Base-by-base conservation (phyloP, 352 stramenopile species). In the Phytophthora pistaciae region DNA sequence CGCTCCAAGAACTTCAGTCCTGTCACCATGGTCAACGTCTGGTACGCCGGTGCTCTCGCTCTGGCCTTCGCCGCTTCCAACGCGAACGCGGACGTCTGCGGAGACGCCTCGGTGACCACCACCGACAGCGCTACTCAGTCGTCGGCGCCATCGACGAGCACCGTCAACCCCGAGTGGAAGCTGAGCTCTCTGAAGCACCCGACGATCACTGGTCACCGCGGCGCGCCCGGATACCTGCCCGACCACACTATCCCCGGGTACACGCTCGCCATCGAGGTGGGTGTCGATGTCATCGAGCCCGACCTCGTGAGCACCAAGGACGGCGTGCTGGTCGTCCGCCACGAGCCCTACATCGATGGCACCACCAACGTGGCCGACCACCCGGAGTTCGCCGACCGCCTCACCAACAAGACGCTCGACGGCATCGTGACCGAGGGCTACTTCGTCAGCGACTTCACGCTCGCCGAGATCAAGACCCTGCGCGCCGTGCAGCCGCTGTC, bases 201-300 rank as follows among this genome's bases (percentile, higher is more conserved):
- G 8, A 79, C 86, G 8, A 91, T 93, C 40, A 72, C 91, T 25
- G 91, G 76, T 13, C 94, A 98, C 82, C 91, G 94, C 14, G 94
- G 93, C 6, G 93, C 93, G 2, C 89, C 90, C 0, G 93, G 86
- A 23, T 95, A 98, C 75, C 68, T 98, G 23, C 93, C 95, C 72
- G 18, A 98, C 80, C 49, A 93, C 73, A 33, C 82, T 79, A 69
- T 98, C 91, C 62, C 91, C 93, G 20, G 92, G 16, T 98, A 98
- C 78, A 91, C 86, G 54, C 77, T 98, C 97, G 23, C 81, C 83
- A 1, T 98, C 91, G 57, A 98, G 80, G 75, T 98, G 93, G 13
- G 93, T 88, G 77, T 98, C 93, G 44, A 98, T 98, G 59, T 92
- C 96, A 71, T 98, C 90, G 14, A 95, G 85, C n/a, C 92, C 91